phyloP scores from a whole-genome alignment of 1,284 basidiomycete genomes.

The Uromyces viciae-fabae region DNA sequence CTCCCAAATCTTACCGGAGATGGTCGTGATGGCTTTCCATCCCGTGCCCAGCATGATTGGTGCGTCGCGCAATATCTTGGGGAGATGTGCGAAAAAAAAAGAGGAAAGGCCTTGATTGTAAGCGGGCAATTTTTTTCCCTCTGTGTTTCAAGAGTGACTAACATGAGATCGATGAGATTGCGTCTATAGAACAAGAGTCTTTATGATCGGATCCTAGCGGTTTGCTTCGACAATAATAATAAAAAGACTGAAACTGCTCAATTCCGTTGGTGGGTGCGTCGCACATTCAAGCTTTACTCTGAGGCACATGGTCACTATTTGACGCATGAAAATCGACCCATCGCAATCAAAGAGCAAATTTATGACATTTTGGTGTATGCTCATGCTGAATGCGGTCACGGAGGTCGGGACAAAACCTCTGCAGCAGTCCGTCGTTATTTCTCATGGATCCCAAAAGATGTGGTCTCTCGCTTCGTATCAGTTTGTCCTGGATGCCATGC shows the following conservation, averaged over 20 bases:
- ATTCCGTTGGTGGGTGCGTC: slow-evolving; percentile 69
- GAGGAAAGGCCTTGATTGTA: slow-evolving; percentile 45
- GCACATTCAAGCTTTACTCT: slow-evolving; percentile 32
- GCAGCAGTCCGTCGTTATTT: slow-evolving; percentile 59
- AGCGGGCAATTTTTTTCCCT: not conserved
- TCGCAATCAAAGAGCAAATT: slow-evolving; percentile 69
- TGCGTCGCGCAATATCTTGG: slow-evolving; percentile 39
- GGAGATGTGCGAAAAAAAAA: slow-evolving; percentile 45
- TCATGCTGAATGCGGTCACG: slow-evolving; percentile 66
- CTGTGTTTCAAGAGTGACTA: not conserved
- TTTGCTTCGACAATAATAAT: slow-evolving; percentile 50
- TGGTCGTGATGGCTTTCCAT: slow-evolving; percentile 44
- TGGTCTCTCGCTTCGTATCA: slow-evolving; percentile 70
- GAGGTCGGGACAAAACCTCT: slow-evolving; percentile 69
- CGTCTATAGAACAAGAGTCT: slow-evolving; percentile 34
- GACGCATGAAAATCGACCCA: slow-evolving; percentile 65
- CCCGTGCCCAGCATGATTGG: slow-evolving; percentile 42
- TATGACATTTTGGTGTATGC: slow-evolving; percentile 70
- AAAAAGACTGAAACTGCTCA: slow-evolving; percentile 61
- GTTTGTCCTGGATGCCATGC: slow-evolving; percentile 67
- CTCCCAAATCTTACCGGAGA: slow-evolving; percentile 41
- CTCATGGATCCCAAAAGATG: slow-evolving; percentile 74
- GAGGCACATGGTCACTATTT: slow-evolving; percentile 57
- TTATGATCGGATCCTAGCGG: slow-evolving; percentile 42
- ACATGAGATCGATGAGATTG: too few relatives aligned